A percentile compares a stretch with the other conserved stretches of the same genome.
These are phyloP conservation scores for Sanghuangporus sanghuang DNA, from an alignment of 1,284 basidiomycete species.

Conservation along the genomic window DNA sequence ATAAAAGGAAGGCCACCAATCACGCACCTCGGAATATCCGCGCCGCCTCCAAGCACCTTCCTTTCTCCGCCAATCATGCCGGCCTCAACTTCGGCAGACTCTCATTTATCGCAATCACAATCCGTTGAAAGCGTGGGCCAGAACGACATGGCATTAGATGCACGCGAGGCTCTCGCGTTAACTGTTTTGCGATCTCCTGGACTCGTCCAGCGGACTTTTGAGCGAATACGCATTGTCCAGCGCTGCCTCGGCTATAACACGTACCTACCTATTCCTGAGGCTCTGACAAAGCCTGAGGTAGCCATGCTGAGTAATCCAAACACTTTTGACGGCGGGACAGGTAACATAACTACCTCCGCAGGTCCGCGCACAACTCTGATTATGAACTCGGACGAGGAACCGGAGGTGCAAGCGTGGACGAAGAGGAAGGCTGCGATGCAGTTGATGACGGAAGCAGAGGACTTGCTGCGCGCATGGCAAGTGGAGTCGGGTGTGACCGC, in stretches of 20 bases:
- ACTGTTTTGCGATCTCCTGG: conserved; percentile 42
- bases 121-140: conserved; percentile 24
- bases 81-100: neutral
- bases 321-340: neutral
- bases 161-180: conserved; percentile 21
- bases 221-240: conserved; percentile 57
- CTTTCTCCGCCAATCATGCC: conserved; percentile 27
- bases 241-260: conserved; percentile 54
- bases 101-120: neutral
- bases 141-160: conserved; percentile 27
- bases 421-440: conserved; percentile 6
- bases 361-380: conserved; percentile 2
- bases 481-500: conserved; percentile 2
- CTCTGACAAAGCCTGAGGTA: neutral
- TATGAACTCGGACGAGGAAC: conserved; percentile 9
- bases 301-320: neutral
- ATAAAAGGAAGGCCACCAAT: conserved; percentile 37
- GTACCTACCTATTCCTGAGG: conserved; percentile 39
- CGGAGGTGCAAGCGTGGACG: conserved; percentile 10
- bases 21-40: conserved; percentile 50
- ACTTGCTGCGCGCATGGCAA: conserved; percentile 10
- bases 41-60: conserved; percentile 33
- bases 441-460: conserved; percentile 12
- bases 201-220: conserved; percentile 50
- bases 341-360: neutral